phyloP scores from a whole-genome alignment of 805 yeast species.

The Lipomyces japonicus region DNA sequence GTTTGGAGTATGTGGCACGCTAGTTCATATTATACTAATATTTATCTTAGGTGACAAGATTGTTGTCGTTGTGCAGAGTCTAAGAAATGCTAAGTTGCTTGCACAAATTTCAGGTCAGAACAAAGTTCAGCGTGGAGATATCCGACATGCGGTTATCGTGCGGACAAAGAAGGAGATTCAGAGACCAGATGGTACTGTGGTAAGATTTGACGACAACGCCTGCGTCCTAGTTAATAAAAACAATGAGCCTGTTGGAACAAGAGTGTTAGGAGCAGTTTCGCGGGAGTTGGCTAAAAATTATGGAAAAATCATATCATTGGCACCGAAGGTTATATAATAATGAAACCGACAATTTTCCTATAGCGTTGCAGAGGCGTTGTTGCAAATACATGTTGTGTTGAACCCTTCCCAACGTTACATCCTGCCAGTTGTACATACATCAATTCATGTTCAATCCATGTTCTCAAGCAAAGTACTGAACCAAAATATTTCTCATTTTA shows the following conservation, averaged over 20 bases:
- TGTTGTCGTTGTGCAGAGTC: slow-evolving; percentile 69
- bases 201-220: slow-evolving; percentile 93
- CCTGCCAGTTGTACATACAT: no score
- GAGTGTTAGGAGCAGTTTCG: slow-evolving; percentile 84
- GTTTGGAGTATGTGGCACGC: background rate
- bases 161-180: slow-evolving; percentile 78
- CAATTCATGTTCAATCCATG: no score
- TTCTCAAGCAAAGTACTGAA: no score
- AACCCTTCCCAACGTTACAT: no score
- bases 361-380: background rate
- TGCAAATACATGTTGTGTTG: no score
- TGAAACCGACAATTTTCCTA: background rate
- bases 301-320: slow-evolving; percentile 82
- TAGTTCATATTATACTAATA: background rate
- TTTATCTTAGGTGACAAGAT: slow-evolving; percentile 72
- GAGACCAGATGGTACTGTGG: slow-evolving; percentile 81
- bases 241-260: slow-evolving; percentile 90
- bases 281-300: slow-evolving; percentile 80
- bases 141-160: slow-evolving; percentile 91
- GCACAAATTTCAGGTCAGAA: slow-evolving; percentile 37
- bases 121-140: slow-evolving; percentile 90
- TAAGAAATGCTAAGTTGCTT: slow-evolving; percentile 14
- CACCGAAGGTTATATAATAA: slow-evolving; percentile 57
- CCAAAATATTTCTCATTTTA: no score
- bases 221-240: slow-evolving; percentile 91